phyloP scores from a whole-genome alignment of 1,284 basidiomycete genomes.

The Ustilago esculenta region DNA sequence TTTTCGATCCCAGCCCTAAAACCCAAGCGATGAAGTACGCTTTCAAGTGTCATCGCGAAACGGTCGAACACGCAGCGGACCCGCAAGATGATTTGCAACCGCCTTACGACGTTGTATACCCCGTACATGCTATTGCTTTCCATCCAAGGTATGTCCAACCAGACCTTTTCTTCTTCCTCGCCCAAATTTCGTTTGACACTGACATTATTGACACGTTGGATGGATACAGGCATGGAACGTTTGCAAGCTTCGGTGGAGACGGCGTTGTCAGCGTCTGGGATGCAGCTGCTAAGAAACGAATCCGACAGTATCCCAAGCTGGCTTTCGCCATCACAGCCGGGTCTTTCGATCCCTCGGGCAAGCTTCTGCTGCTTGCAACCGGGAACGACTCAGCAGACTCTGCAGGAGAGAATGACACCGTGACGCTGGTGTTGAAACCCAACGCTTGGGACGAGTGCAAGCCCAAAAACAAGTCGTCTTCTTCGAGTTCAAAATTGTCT shows the following conservation, averaged over 20 bases:
- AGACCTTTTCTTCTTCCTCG: too few species aligned
- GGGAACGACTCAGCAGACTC: constrained; percentile 53
- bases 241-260: constrained; percentile 92
- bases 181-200: not conserved
- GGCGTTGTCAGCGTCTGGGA: constrained; percentile 94
- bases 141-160: constrained; percentile 73
- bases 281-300: constrained; percentile 92
- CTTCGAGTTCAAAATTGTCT: not conserved
- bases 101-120: constrained; percentile 95
- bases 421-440: constrained; percentile 36
- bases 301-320: constrained; percentile 78
- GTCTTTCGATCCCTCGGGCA: constrained; percentile 51
- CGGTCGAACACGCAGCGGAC: constrained; percentile 69
- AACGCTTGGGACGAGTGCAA: constrained; percentile 58
- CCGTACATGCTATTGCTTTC: constrained; percentile 93
- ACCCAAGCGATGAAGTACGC: constrained; percentile 89
- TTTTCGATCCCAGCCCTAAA: constrained; percentile 83
- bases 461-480: constrained; percentile 31
- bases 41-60: constrained; percentile 95
- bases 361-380: constrained; percentile 51
- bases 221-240: constrained; percentile 79
- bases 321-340: constrained; percentile 49
- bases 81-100: constrained; percentile 5
- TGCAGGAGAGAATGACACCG: constrained; percentile 9
- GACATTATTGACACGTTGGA: not conserved